These are phyloP conservation scores for Cavenderia fasciculata DNA, from an alignment of 78 protist species.

Conservation along the genomic window DNA sequence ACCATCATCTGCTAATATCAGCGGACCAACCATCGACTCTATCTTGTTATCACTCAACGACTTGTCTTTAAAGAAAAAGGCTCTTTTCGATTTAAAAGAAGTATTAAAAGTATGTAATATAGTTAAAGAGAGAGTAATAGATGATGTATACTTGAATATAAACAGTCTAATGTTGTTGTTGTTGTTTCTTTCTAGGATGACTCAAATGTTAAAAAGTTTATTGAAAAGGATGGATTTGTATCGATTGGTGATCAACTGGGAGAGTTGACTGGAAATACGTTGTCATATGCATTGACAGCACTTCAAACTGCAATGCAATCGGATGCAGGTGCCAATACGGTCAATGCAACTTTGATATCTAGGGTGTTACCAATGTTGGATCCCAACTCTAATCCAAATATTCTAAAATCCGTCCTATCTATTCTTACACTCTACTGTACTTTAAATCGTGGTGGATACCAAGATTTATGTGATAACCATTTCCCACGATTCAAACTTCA, in stretches of 20 bases:
- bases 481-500: no score
- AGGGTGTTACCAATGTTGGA: slow-evolving; percentile 14
- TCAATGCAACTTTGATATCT: background rate
- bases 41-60: slow-evolving; percentile 7
- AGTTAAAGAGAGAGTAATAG: no score
- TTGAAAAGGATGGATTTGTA: slow-evolving; percentile 57
- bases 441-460: background rate
- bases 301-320: slow-evolving; percentile 14
- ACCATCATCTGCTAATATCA: background rate
- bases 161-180: no score
- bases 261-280: slow-evolving; percentile 39
- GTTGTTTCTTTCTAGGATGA: no score
- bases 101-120: no score
- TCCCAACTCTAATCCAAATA: slow-evolving; percentile 6
- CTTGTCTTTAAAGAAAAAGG: slow-evolving; percentile 22
- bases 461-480: background rate
- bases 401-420: slow-evolving; percentile 9
- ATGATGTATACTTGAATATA: no score
- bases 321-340: background rate
- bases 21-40: background rate
- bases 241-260: slow-evolving; percentile 4
- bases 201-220: background rate
- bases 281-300: slow-evolving; percentile 53
- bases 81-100: slow-evolving; percentile 66
- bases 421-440: background rate